Percentiles rank a stretch among this genome's conserved stretches.
These are phyloP conservation scores for Westerdykella sp. DNA, from an alignment of 2,329 filamentous ascomycete species.

Conservation along the genomic window DNA sequence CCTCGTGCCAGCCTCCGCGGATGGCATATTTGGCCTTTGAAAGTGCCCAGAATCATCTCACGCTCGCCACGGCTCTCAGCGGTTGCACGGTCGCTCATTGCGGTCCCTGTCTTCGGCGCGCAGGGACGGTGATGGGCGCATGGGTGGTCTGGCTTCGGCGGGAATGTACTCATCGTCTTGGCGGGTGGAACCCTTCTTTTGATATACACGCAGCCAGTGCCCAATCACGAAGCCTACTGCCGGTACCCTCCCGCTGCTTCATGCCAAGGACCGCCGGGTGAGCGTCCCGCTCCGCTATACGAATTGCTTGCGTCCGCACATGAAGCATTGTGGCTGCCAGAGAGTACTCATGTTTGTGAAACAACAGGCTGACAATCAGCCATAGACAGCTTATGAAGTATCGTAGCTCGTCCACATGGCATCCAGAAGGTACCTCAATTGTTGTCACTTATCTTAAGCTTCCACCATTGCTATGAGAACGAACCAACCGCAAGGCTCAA, in stretches of 20 bases:
- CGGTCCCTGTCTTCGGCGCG: constrained; percentile 3
- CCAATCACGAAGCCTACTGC: constrained; percentile 4
- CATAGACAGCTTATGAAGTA: background rate
- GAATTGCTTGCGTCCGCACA: constrained; percentile 9
- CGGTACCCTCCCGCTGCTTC: constrained; percentile 2
- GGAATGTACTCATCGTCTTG: constrained; percentile 24
- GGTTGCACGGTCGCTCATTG: constrained; percentile 18
- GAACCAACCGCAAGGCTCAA: too few relatives aligned
- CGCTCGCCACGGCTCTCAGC: constrained; percentile 12
- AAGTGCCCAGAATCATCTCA: background rate
- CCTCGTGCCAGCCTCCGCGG: background rate
- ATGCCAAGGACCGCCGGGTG: constrained; percentile 8
- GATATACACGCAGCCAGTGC: background rate
- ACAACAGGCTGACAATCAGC: background rate
- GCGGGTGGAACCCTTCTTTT: background rate
- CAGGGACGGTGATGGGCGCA: constrained; percentile 9
- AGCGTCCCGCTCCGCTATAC: constrained; percentile 11
- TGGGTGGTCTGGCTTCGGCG: constrained; percentile 15
- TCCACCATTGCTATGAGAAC: too few relatives aligned
- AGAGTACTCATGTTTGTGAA: constrained; percentile 10
- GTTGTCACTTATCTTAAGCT: too few relatives aligned
- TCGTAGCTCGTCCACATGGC: background rate
- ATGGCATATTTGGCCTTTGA: background rate
- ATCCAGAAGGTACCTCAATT: background rate
- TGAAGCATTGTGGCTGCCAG: constrained; percentile 4